phyloP scores from a whole-genome alignment of 495 filamentous ascomycete species.

The Aspergillus nanangensis region DNA sequence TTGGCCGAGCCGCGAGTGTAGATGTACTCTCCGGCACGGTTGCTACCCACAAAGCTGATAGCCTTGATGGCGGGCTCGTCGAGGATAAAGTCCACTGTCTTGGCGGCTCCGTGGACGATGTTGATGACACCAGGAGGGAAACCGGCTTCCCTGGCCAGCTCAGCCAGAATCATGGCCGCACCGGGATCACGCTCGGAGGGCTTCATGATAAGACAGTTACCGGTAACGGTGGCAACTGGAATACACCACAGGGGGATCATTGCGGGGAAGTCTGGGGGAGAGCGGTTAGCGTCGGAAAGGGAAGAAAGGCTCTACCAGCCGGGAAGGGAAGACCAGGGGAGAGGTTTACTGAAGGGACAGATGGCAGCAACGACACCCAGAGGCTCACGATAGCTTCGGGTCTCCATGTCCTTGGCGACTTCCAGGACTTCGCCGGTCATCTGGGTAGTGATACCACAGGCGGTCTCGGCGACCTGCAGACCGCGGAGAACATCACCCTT shows the following conservation, averaged over 20 bases:
- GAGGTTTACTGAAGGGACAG: constrained; percentile 86
- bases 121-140: constrained; percentile 94
- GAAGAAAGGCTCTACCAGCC: not conserved
- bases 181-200: constrained; percentile 98
- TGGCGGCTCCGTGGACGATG: constrained; percentile 85
- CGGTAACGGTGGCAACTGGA: constrained; percentile 88
- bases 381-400: constrained; percentile 85
- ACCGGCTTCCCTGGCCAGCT: constrained; percentile 85
- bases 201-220: constrained; percentile 93
- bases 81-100: constrained; percentile 94
- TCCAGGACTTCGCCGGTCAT: constrained; percentile 92
- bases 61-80: constrained; percentile 96
- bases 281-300: constrained; percentile 11
- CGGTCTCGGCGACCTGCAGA: constrained; percentile 94
- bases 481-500: constrained; percentile 93
- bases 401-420: constrained; percentile 99
- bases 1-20: constrained; percentile 85
- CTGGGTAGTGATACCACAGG: constrained; percentile 90
- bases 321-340: not conserved
- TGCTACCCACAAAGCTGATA: constrained; percentile 95
- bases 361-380: constrained; percentile 94
- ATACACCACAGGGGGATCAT: constrained; percentile 99
- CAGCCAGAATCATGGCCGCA: constrained; percentile 95
- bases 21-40: constrained; percentile 97
- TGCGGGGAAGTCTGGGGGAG: constrained; percentile 80